phyloP scores from a whole-genome alignment of 495 filamentous ascomycete genomes.

The Friedmanniomyces simplex region DNA sequence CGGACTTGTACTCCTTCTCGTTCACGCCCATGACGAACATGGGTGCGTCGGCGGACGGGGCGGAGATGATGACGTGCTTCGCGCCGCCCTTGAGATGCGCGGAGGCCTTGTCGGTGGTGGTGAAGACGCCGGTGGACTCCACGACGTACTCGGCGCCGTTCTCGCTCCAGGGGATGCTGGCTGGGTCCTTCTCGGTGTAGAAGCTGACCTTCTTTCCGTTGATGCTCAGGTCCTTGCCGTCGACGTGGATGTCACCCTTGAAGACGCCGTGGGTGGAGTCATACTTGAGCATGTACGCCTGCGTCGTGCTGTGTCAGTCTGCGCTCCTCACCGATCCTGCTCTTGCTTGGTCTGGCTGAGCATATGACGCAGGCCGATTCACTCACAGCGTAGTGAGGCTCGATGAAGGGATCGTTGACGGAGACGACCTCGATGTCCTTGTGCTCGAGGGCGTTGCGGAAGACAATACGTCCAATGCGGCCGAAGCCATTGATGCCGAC shows the following conservation, averaged over 20 bases:
- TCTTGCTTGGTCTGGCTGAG: constrained; percentile 8
- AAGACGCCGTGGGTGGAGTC: constrained; percentile 94
- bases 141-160: constrained; percentile 90
- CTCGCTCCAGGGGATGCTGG: constrained; percentile 81
- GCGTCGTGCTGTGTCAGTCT: constrained; percentile 13
- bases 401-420: constrained; percentile 99
- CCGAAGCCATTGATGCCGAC: constrained; percentile 99
- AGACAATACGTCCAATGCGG: constrained; percentile 95
- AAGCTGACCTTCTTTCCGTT: constrained; percentile 96
- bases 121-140: constrained; percentile 99
- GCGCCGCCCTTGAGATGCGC: constrained; percentile 97
- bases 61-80: constrained; percentile 99
- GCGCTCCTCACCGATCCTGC: neutral
- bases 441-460: constrained; percentile 79
- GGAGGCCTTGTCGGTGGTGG: constrained; percentile 89
- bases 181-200: constrained; percentile 87
- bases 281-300: constrained; percentile 99
- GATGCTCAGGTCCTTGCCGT: constrained; percentile 67
- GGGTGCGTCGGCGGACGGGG: constrained; percentile 94
- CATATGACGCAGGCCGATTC: neutral
- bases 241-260: constrained; percentile 75
- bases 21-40: constrained; percentile 99
- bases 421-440: constrained; percentile 79
- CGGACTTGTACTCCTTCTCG: constrained; percentile 79
- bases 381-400: constrained; percentile 93